A percentile compares a stretch with the other conserved stretches of the same genome.
Evolutionary conservation across 305 asterid genomes (phyloP).

Genomic region (Lippia alba): DNA sequence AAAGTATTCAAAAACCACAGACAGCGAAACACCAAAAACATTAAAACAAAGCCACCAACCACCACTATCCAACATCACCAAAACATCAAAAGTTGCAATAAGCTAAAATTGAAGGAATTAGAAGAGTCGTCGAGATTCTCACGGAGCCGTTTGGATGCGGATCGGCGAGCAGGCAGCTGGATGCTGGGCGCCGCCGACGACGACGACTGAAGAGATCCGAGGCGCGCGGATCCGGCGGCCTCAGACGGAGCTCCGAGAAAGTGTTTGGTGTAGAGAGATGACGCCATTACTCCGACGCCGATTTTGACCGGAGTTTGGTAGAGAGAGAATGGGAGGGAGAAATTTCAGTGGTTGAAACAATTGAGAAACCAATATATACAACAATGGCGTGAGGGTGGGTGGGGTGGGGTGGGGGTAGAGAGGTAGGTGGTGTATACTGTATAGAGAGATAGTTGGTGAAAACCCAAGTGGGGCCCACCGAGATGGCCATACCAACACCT

Average conservation of each 20-base stretch:
- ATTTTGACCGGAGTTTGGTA: slow-evolving; percentile 29
- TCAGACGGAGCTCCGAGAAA: slow-evolving; percentile 60
- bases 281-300: slow-evolving; percentile 51
- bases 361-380: slow-evolving; percentile 10
- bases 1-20: not conserved
- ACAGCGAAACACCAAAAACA: slow-evolving; percentile 4
- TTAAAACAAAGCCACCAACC: slow-evolving; percentile 4
- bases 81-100: slow-evolving; percentile 6
- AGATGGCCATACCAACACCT: slow-evolving; percentile 31
- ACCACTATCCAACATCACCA: slow-evolving; percentile 8
- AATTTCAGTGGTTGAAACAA: slow-evolving; percentile 21
- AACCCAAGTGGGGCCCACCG: slow-evolving; percentile 5
- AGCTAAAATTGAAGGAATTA: not conserved
- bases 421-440: slow-evolving; percentile 39
- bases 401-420: not conserved
- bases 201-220: slow-evolving; percentile 56
- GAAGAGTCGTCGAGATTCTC: slow-evolving; percentile 19
- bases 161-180: slow-evolving; percentile 58
- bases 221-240: slow-evolving; percentile 47
- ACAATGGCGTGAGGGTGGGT: not conserved
- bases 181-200: slow-evolving; percentile 44
- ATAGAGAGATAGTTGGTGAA: slow-evolving; percentile 26
- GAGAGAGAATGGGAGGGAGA: slow-evolving; percentile 9
- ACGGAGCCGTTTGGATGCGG: slow-evolving; percentile 66
- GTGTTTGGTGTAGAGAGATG: slow-evolving; percentile 57